A percentile compares a stretch with the other conserved stretches of the same genome.
Evolutionary conservation across 108 stramenopile species (phyloP).

Genomic region (Stephanodiscus minutulus): DNA sequence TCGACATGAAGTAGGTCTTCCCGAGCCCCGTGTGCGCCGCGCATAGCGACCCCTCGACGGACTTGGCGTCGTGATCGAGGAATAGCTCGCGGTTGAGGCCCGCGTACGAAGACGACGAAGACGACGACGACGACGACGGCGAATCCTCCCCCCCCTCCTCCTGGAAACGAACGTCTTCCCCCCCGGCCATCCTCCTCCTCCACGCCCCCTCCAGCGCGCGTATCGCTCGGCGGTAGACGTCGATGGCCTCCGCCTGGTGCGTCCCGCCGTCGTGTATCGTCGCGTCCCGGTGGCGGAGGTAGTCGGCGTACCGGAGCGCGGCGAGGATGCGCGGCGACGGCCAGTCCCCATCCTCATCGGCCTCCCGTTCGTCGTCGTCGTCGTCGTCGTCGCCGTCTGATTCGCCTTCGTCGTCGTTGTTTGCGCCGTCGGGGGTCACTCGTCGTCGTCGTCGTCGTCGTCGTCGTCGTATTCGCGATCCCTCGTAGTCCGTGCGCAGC

Average conservation of each 20-base stretch:
- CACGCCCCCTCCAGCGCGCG: conserved; percentile 29
- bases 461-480: conserved; percentile 15
- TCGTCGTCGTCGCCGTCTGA: too few species aligned
- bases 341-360: too few species aligned
- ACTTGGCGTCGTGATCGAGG: conserved; percentile 53
- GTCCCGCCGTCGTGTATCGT: conserved; percentile 81
- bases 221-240: conserved; percentile 55
- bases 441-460: too few species aligned
- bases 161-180: conserved; percentile 29
- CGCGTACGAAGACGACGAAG: background rate
- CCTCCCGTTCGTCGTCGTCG: background rate
- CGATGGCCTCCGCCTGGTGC: conserved; percentile 65
- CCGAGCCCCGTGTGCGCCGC: conserved; percentile 57
- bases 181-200: conserved; percentile 24
- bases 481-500: conserved; percentile 21
- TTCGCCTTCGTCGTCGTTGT: too few species aligned
- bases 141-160: conserved; percentile 21
- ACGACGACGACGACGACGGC: conserved; percentile 14
- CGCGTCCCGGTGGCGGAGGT: conserved; percentile 61
- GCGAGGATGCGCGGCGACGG: conserved; percentile 12
- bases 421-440: too few species aligned
- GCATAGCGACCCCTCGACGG: conserved; percentile 69
- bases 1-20: conserved; percentile 78
- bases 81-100: conserved; percentile 61
- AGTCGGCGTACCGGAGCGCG: conserved; percentile 63